Evolutionary conservation across 1,284 basidiomycete species (phyloP), one percentile per base, ranked within the genome.

Genomic region (Chalciporus sp.): DNA sequence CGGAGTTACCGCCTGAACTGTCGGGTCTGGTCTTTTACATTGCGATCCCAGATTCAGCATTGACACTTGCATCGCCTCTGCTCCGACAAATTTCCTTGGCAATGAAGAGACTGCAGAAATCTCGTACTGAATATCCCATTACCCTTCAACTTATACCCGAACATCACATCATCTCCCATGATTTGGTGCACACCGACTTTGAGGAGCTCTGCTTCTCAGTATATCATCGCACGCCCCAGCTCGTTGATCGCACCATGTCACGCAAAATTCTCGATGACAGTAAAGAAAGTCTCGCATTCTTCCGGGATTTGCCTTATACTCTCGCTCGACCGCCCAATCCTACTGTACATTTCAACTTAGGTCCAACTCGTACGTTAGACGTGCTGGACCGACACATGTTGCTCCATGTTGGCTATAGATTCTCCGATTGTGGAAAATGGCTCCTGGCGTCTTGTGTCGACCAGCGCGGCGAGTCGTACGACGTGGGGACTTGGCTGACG

Each of bases 81-180:
- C 77, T 90, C 16, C 83, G 87, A n/a, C 83, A 86, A 62, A 74
- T 88, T 40, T 78, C 86, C 49, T 81, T 79, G 7, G 76, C 82
- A 7, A 72, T 85, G 57, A 83, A 83, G 62, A 80, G 82, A 53
- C 70, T 81, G 7, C 66, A 77, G 51, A 79, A 80, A 64, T 70
- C 73, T 26, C 75, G 75, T 55, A 61, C 76, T 2, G 74, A 77
- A 45, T 61, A 72, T 11, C 76, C 79, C 51, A 70, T 81, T 16
- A 72, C 85, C 23, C 80, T 88, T 48, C 88, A 92, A 57, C 81
- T 92, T 51, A 72, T 93, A 39, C 86, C 91, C 2, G 83, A 90
- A 52, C 74, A 81, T 12, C 69, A 82, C 39, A 72, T 88, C 17
- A 69, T 73, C 39, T 74, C 69, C 11, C 58, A 67, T 17, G 56